Evolutionary conservation across 495 filamentous ascomycete genomes (phyloP).

Genomic region (Xylaria grammica): DNA sequence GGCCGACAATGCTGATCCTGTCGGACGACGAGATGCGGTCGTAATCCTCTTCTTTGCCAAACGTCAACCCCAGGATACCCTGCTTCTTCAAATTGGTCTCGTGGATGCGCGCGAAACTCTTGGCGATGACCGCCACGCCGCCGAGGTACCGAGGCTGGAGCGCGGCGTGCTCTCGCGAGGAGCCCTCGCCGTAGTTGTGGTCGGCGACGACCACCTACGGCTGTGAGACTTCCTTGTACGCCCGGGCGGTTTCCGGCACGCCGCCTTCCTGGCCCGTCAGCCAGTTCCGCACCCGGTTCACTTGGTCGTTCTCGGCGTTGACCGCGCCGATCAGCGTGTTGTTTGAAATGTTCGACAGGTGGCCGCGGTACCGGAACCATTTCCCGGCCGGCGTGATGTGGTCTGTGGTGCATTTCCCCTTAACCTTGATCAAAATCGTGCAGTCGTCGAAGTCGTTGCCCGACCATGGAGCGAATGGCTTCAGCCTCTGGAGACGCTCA

Average conservation of each 20-base stretch:
- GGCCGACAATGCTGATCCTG: slow-evolving; percentile 75
- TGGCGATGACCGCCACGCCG: slow-evolving; percentile 82
- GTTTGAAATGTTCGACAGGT: slow-evolving; percentile 93
- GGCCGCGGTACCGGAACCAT: slow-evolving; percentile 99
- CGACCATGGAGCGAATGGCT: slow-evolving; percentile 89
- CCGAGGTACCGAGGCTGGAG: slow-evolving; percentile 94
- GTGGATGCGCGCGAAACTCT: slow-evolving; percentile 95
- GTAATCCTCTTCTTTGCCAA: slow-evolving; percentile 84
- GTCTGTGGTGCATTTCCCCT: slow-evolving; percentile 97
- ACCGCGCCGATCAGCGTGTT: slow-evolving; percentile 96
- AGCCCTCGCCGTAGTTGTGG: slow-evolving; percentile 97
- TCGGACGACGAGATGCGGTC: slow-evolving; percentile 81
- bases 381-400: slow-evolving; percentile 96
- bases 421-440: slow-evolving; percentile 91
- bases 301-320: slow-evolving; percentile 87
- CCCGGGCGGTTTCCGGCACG: slow-evolving; percentile 66
- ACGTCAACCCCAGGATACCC: slow-evolving; percentile 93
- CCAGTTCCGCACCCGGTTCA: too few species aligned
- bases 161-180: slow-evolving; percentile 92
- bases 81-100: slow-evolving; percentile 99
- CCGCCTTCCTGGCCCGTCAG: too few species aligned
- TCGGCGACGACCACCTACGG: slow-evolving; percentile 95
- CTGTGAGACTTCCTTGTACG: too few species aligned
- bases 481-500: slow-evolving; percentile 84
- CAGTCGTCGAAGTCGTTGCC: slow-evolving; percentile 70